phyloP scores from a whole-genome alignment of 2,329 filamentous ascomycete species.

The Parasarocladium wereldwijsianum region DNA sequence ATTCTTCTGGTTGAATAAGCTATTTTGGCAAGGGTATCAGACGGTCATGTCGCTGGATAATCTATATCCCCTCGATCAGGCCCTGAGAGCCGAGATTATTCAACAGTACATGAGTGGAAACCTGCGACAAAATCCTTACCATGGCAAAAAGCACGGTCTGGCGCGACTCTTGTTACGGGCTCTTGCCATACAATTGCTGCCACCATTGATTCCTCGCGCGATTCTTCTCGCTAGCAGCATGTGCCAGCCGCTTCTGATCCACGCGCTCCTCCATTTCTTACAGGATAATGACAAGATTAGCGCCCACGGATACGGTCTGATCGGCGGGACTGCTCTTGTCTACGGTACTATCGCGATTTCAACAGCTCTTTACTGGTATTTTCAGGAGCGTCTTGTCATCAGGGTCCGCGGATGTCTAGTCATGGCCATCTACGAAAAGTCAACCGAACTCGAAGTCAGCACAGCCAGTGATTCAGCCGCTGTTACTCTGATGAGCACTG shows the following conservation, averaged over 20 bases:
- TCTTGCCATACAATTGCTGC: conserved; percentile 16
- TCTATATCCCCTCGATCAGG: conserved; percentile 19
- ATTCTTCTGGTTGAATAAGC: conserved; percentile 20
- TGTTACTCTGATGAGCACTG: conserved; percentile 31
- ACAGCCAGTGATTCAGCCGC: conserved; percentile 21
- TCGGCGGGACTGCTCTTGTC: conserved; percentile 23
- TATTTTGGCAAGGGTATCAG: conserved; percentile 21
- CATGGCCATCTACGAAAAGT: conserved; percentile 18
- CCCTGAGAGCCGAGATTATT: too few relatives aligned
- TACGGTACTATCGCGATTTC: conserved; percentile 26
- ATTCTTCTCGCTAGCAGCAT: conserved; percentile 23
- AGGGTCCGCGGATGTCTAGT: conserved; percentile 19
- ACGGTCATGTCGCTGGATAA: conserved; percentile 16
- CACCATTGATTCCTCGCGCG: conserved; percentile 20
- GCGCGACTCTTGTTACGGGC: conserved; percentile 12
- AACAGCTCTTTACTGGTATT: conserved; percentile 22
- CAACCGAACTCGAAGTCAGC: conserved; percentile 12
- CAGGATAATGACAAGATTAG: conserved; percentile 8
- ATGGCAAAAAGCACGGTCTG: conserved; percentile 14
- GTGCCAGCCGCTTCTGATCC: conserved; percentile 28
- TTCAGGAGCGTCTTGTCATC: conserved; percentile 15
- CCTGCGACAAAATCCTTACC: too few relatives aligned
- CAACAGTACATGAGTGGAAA: too few relatives aligned
- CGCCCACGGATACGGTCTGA: conserved; percentile 22
- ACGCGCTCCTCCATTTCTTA: conserved; percentile 20